Evolutionary conservation across 345 rosid genomes (phyloP).

Genomic region (Boechera divaricarpa): DNA sequence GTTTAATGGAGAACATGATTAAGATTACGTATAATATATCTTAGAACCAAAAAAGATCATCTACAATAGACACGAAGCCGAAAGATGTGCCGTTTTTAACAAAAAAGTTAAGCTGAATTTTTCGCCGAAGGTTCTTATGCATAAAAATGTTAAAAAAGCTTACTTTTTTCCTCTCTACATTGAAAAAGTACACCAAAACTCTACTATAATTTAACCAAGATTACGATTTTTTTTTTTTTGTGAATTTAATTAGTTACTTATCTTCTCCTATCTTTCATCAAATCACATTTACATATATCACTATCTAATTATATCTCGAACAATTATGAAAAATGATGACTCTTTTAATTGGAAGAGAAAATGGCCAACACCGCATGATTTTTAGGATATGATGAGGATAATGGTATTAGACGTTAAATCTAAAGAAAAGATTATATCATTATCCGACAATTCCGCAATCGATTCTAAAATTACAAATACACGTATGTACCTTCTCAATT

Average conservation of each 20-base stretch:
- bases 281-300: constrained; percentile 1
- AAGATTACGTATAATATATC: constrained; percentile 5
- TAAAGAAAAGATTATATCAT: not conserved
- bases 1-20: constrained; percentile 29
- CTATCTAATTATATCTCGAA: constrained; percentile 1
- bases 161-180: constrained; percentile 5
- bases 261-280: not conserved
- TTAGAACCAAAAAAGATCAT: constrained; percentile 5
- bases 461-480: constrained; percentile 38
- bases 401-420: constrained; percentile 25
- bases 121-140: constrained; percentile 35
- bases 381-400: constrained; percentile 28
- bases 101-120: constrained; percentile 30
- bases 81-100: constrained; percentile 36
- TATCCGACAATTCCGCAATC: constrained; percentile 35
- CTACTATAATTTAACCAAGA: not conserved
- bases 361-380: constrained; percentile 44
- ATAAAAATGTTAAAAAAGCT: constrained; percentile 31
- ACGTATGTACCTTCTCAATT: constrained; percentile 29
- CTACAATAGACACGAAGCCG: constrained; percentile 34
- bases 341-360: constrained; percentile 26
- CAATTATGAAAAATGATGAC: constrained; percentile 32
- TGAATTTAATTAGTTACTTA: constrained; percentile 4
- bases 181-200: constrained; percentile 4
- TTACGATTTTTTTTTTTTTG: not conserved